phyloP scores from a whole-genome alignment of 176 grass and related monocot species.

The Ananas comosus region DNA sequence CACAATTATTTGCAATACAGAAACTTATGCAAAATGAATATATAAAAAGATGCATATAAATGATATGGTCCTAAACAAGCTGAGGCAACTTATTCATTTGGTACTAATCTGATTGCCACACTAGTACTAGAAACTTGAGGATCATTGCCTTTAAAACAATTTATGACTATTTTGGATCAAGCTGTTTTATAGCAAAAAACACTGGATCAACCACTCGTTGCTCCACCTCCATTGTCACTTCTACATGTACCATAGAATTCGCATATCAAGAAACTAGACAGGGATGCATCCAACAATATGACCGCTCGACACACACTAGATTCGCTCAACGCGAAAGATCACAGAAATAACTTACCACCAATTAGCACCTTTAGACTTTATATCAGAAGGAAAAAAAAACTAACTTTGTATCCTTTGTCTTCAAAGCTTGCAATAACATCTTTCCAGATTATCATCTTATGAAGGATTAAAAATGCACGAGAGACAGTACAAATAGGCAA shows the following conservation, averaged over 20 bases:
- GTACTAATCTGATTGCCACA: too few species aligned
- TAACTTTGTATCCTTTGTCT: not conserved
- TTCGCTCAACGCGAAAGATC: not conserved
- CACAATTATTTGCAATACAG: not conserved
- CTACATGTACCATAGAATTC: not conserved
- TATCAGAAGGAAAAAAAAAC: not conserved
- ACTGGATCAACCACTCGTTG: too few species aligned
- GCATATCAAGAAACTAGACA: not conserved
- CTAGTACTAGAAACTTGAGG: too few species aligned
- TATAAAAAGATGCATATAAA: not conserved
- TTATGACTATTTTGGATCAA: too few species aligned
- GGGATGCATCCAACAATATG: not conserved
- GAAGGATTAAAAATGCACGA: not conserved
- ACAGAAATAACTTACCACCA: not conserved
- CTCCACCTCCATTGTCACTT: too few species aligned
- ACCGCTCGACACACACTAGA: not conserved
- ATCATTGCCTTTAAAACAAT: too few species aligned
- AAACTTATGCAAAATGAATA: not conserved
- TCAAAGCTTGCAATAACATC: not conserved
- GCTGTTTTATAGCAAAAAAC: too few species aligned
- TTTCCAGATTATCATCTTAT: not conserved
- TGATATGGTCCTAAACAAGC: too few species aligned
- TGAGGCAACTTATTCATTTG: too few species aligned
- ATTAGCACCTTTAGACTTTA: not conserved
- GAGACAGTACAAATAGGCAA: not conserved